phyloP scores from a whole-genome alignment of 176 grass and related monocot genomes.

The Oryza brachyantha region DNA sequence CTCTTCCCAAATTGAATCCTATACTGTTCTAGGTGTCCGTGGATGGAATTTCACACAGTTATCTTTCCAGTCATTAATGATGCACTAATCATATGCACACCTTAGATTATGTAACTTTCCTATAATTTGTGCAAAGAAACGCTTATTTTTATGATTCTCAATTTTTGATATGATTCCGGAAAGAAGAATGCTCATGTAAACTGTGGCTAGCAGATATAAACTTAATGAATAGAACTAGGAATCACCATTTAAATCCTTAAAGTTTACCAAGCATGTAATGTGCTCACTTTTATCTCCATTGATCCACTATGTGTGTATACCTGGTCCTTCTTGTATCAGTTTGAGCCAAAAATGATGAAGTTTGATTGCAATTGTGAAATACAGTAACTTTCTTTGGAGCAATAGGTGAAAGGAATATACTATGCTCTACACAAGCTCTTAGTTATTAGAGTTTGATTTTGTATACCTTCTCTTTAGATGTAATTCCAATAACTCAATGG shows the following conservation, averaged over 20 bases:
- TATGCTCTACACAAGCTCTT: background rate
- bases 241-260: conserved; percentile 11
- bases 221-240: background rate
- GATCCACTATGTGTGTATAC: background rate
- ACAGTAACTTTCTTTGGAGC: background rate
- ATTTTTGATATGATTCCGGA: background rate
- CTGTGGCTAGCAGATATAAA: background rate
- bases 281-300: background rate
- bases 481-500: background rate
- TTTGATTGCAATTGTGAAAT: conserved; percentile 1
- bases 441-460: conserved; percentile 7
- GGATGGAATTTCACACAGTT: conserved; percentile 19
- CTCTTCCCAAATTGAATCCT: background rate
- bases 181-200: background rate
- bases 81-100: background rate
- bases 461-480: background rate
- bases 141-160: background rate
- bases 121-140: background rate
- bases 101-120: conserved; percentile 6
- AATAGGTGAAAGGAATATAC: background rate
- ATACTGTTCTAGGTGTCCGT: background rate
- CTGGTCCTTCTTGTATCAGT: background rate
- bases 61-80: background rate
- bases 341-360: background rate
- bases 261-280: background rate